A percentile compares a stretch with the other conserved stretches of the same genome.
Evolutionary conservation across 345 rosid genomes (phyloP).

Genomic region (Camelina hispida): DNA sequence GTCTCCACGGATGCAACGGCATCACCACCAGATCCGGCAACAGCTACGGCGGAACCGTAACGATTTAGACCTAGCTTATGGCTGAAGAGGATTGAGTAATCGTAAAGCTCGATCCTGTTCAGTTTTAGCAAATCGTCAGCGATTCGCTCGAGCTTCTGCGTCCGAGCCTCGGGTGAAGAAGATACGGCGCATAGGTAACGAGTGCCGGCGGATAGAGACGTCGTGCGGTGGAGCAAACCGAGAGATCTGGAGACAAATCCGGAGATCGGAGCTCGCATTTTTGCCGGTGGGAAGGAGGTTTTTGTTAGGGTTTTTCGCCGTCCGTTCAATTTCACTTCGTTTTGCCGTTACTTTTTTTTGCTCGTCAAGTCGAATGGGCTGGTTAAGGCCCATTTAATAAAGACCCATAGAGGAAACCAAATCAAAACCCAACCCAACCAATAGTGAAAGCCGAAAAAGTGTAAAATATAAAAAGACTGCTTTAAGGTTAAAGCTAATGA

Average conservation of each 20-base stretch:
- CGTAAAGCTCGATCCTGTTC: constrained; percentile 70
- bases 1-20: constrained; percentile 45
- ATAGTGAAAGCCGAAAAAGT: neutral
- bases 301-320: constrained; percentile 38
- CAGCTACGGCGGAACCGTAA: constrained; percentile 61
- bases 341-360: constrained; percentile 24
- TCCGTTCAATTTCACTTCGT: constrained; percentile 27
- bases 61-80: constrained; percentile 73
- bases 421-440: constrained; percentile 28
- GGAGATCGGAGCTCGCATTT: constrained; percentile 46
- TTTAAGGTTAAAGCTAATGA: neutral
- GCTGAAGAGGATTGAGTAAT: constrained; percentile 77
- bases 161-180: constrained; percentile 45
- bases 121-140: constrained; percentile 76
- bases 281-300: constrained; percentile 36
- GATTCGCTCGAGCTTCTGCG: constrained; percentile 85
- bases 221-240: constrained; percentile 13
- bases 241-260: constrained; percentile 24
- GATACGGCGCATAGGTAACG: constrained; percentile 46
- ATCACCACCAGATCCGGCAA: constrained; percentile 42
- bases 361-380: constrained; percentile 9
- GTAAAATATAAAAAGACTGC: neutral
- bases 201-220: neutral
- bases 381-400: neutral
- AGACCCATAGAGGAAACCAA: constrained; percentile 20